Conservation (phyloP, 495 filamentous ascomycete genomes). For the Aspergillus cavernicola region DNA sequence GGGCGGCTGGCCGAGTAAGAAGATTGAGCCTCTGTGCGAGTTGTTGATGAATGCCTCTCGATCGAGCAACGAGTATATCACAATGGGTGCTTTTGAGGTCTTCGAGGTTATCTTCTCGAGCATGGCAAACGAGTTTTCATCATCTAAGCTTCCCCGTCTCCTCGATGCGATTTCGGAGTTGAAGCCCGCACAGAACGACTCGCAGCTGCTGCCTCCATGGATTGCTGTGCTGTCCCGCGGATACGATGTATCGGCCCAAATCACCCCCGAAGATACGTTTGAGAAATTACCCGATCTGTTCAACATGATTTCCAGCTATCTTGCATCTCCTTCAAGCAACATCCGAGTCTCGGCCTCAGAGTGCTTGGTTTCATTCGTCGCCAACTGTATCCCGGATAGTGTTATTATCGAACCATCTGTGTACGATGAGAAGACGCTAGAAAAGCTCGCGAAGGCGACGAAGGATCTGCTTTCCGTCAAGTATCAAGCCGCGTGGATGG, state of each 20-base stretch:
- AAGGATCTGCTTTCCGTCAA: conserved; percentile 76
- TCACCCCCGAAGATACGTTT: conserved; percentile 82
- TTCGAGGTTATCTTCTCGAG: conserved; percentile 94
- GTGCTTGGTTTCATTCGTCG: conserved; percentile 86
- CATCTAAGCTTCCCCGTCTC: conserved; percentile 81
- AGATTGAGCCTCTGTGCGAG: conserved; percentile 88
- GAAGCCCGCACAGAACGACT: conserved; percentile 84
- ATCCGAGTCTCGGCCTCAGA: conserved; percentile 91
- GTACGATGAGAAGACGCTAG: conserved; percentile 79
- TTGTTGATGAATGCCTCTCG: conserved; percentile 80
- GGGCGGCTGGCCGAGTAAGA: conserved; percentile 94
- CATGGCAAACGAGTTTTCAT: conserved; percentile 80
- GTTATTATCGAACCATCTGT: conserved; percentile 83
- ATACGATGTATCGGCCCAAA: conserved; percentile 87
- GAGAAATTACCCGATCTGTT: conserved; percentile 81
- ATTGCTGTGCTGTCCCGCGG: conserved; percentile 90
- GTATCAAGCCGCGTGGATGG: conserved; percentile 91
- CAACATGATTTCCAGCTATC: conserved; percentile 67
- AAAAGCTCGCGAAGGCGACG: conserved; percentile 64
- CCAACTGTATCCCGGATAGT: conserved; percentile 75
- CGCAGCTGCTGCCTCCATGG: conserved; percentile 91
- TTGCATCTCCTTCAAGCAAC: conserved; percentile 83
- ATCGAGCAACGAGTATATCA: conserved; percentile 89
- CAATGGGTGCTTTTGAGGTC: conserved; percentile 91
- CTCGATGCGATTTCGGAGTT: conserved; percentile 85